These are phyloP conservation scores for Teunomyces aglyptinius DNA, from an alignment of 805 yeast genomes.

Conservation along the genomic window DNA sequence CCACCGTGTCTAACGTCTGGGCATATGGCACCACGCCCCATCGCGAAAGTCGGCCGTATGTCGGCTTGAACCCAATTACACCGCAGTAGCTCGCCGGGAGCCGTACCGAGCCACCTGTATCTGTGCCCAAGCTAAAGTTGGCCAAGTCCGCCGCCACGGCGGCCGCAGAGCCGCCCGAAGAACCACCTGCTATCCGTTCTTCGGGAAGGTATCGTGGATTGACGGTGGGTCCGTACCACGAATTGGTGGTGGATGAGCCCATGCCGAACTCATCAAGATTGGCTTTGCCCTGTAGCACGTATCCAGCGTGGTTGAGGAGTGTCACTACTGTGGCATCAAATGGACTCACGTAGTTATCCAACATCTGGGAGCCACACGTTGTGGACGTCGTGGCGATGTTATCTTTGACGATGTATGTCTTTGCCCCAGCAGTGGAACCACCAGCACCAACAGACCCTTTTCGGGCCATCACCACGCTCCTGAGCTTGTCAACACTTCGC, in stretches of 20 bases:
- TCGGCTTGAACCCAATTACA: slow-evolving; percentile 84
- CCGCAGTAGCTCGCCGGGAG: slow-evolving; percentile 89
- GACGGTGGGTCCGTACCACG: slow-evolving; percentile 54
- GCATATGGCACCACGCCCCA: slow-evolving; percentile 94
- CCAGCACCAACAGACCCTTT: neutral
- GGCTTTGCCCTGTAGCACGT: slow-evolving; percentile 68
- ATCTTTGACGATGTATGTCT: slow-evolving; percentile 55
- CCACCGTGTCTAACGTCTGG: slow-evolving; percentile 93
- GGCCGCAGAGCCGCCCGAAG: slow-evolving; percentile 96
- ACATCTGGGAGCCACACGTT: slow-evolving; percentile 72
- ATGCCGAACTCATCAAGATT: slow-evolving; percentile 97
- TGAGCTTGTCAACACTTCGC: neutral
- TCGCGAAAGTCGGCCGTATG: slow-evolving; percentile 88
- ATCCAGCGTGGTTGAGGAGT: slow-evolving; percentile 53
- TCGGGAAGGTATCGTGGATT: slow-evolving; percentile 45
- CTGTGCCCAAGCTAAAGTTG: slow-evolving; percentile 86
- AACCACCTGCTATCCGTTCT: slow-evolving; percentile 68
- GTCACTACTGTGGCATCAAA: slow-evolving; percentile 73
- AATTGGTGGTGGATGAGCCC: slow-evolving; percentile 74
- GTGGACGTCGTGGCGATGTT: slow-evolving; percentile 75
- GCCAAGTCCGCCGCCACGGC: slow-evolving; percentile 73
- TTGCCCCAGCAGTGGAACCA: neutral
- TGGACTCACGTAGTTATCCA: slow-evolving; percentile 66
- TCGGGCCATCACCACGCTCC: slow-evolving; percentile 2
- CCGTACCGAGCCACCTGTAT: slow-evolving; percentile 96